Base-by-base conservation (phyloP, 2,329 filamentous ascomycete genomes). In the Geoglossum cookeanum region DNA sequence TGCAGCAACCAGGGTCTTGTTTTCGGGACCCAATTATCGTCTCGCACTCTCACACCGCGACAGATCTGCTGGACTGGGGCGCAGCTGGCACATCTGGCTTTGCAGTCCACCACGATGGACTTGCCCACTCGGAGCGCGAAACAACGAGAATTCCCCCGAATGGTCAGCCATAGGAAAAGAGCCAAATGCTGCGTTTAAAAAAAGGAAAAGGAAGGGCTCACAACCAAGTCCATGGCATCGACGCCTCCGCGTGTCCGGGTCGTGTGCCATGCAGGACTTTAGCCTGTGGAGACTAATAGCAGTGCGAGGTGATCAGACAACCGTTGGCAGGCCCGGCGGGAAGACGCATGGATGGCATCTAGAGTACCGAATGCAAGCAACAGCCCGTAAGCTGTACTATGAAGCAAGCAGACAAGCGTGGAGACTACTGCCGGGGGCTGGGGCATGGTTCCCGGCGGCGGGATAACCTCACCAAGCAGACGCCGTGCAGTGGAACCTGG, bases 221-320 rank as follows among this genome's bases (percentile, higher is more conserved):
- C 11, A 30, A 49, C 9, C 17, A 49, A 29, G 22, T 30, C 27
- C 11, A 11, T 52, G 29, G 48, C 48, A 52, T 30, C 29, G 33
- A n/a, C 48, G 48, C 48, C 48, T 52, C 49, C 48, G 48, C 48
- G 48, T 51, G 48, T 51, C 48, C 49, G 49, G 49, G 49, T 53
- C 49, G 49, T 35, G 30, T 33, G 30, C 49, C 30, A 53, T 53
- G 49, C 49, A 35, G 30, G n/a, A 35, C 15, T 17, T 49, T 37
- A 27, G 30, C 1, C 49, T 32, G 49, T 35, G 49, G 30, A 30
- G 8, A 42, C 39, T 42, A 15, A 13, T 4, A 42, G 13, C 9
- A 13, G 39, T 15, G 7, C n/a, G n/a, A 37, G 29, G 29, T 32
- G 17, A 52, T 52, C 15, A 15, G 49, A 37, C 11, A 7, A 53